Base-by-base conservation (phyloP, 2,329 filamentous ascomycete species). In the Cryphonectria naterciae region DNA sequence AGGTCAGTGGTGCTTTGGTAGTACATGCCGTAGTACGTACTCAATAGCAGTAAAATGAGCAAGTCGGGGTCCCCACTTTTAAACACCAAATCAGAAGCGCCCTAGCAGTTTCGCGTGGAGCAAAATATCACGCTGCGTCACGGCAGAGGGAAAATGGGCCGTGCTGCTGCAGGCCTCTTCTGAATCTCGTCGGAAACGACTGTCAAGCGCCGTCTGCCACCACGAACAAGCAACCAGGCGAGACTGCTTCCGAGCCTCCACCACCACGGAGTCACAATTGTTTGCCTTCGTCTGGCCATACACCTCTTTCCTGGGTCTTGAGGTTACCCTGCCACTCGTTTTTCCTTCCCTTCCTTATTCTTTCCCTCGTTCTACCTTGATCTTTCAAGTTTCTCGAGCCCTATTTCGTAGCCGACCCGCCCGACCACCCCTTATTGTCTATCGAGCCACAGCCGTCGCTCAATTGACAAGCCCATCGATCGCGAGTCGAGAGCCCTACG, bases 271-370 rank as follows among this genome's bases (percentile, higher is more conserved):
- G 46, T 60, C 63, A 58, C 68, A 41, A 63, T n/a, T 67, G 70
- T 65, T 66, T 63, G 61, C 39, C 22, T 25, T 37, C 43, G 67
- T 62, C 67, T 56, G 60, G 43, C 60, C 43, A 62, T 41, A 73
- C 65, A 62, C 65, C 67, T 37, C 56, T 11, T 49, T 54, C 54
- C 60, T 72, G 64, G 46, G 70, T 68, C 52, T 65, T 65, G 64
- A 65, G 64, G 52, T 62, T 60, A 61, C 60, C 68, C 68, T 72
- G 68, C 37, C 70, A 60, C 68, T 72, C 70, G 67, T 63, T 70
- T 70, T 46, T 65, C 22, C 28, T 32, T 46, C 32, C 46, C 37
- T 65, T 41, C 46, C 54, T n/a, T 54, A 17, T 69, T 56, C 63
- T 43, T 69, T 64, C 63, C 32, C 25, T 58, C 56, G n/a, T 61